Conservation (phyloP, 768 basidiomycete species). For the Dioszegia hungarica region DNA sequence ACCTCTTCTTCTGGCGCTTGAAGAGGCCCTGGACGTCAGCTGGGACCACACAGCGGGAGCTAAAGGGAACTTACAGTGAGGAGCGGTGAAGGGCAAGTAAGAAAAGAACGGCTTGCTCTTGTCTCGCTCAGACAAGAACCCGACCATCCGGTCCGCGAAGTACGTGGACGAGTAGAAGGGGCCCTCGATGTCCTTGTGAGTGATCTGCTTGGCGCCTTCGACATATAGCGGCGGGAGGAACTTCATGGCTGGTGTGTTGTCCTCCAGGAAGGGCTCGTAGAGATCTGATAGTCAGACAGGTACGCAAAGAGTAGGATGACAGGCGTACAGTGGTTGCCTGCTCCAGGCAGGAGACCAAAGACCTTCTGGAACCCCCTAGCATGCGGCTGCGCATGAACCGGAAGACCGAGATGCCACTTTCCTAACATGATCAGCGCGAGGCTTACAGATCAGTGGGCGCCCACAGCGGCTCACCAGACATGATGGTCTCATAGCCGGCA, state of each 20-base stretch:
- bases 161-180: conserved; percentile 37
- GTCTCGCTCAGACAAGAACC: conserved; percentile 20
- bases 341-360: conserved; percentile 29
- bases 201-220: conserved; percentile 25
- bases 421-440: not conserved
- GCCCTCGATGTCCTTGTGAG: conserved; percentile 27
- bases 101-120: conserved; percentile 40
- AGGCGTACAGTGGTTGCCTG: conserved; percentile 36
- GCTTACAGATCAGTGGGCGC: too few relatives aligned
- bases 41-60: too few relatives aligned
- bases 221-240: conserved; percentile 31
- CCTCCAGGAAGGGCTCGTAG: conserved; percentile 26
- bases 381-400: conserved; percentile 24
- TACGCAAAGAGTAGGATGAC: not conserved
- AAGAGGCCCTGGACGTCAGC: conserved; percentile 25
- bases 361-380: conserved; percentile 37
- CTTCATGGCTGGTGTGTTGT: conserved; percentile 31
- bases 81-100: conserved; percentile 43
- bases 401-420: conserved; percentile 47
- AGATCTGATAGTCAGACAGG: conserved; percentile 20
- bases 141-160: conserved; percentile 21
- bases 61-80: conserved; percentile 29
- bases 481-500: conserved; percentile 32
- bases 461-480: conserved; percentile 14
- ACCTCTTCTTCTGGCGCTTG: conserved; percentile 29